These are phyloP conservation scores for Lachancea quebecensis DNA, from an alignment of 805 yeast genomes.

Conservation along the genomic window DNA sequence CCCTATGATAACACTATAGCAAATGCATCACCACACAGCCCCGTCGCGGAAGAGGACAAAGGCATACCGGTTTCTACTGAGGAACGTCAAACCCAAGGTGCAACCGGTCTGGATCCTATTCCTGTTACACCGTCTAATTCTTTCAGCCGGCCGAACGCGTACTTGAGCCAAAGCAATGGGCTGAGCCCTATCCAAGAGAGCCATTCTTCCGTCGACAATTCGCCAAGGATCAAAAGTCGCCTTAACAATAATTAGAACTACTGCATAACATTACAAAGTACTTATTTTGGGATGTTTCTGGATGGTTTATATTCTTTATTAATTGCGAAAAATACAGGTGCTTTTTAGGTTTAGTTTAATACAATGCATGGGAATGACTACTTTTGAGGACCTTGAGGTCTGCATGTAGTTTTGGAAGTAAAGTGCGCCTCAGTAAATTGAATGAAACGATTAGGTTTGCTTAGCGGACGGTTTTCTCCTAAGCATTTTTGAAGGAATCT, in stretches of 20 bases:
- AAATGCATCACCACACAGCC: not conserved
- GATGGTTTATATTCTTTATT: not conserved
- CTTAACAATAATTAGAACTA: not conserved
- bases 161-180: conserved; percentile 17
- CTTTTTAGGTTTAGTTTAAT: too few species aligned
- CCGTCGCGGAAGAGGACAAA: not conserved
- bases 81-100: too few species aligned
- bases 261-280: not conserved
- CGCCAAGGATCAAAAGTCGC: conserved; percentile 14
- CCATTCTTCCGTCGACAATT: conserved; percentile 24
- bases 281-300: not conserved
- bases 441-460: too few species aligned
- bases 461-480: too few species aligned
- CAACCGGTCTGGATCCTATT: not conserved
- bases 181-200: conserved; percentile 32
- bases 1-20: not conserved
- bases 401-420: too few species aligned
- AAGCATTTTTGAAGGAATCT: too few species aligned
- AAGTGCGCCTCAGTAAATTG: too few species aligned
- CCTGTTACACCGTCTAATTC: conserved; percentile 19
- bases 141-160: conserved; percentile 23
- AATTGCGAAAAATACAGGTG: too few species aligned
- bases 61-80: too few species aligned
- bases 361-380: too few species aligned
- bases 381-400: too few species aligned